Evolutionary conservation across 2,329 filamentous ascomycete genomes (phyloP).

Genomic region (Scedosporium boydii): DNA sequence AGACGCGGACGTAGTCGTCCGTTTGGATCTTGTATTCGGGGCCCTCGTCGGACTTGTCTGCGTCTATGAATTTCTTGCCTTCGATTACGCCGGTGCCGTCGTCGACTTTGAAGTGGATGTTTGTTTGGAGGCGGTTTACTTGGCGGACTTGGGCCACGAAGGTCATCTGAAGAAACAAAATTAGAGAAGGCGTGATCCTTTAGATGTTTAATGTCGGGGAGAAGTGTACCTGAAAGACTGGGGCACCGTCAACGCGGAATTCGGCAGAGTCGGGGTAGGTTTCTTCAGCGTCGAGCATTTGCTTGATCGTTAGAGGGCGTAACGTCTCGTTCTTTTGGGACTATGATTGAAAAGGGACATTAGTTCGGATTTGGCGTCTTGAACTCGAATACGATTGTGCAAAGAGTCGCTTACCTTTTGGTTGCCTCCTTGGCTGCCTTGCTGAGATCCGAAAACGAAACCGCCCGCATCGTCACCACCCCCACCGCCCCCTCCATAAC

Average conservation of each 20-base stretch:
- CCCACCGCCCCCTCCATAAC: constrained; percentile 33
- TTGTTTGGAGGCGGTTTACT: constrained; percentile 78
- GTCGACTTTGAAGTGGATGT: constrained; percentile 86
- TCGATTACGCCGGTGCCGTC: constrained; percentile 91
- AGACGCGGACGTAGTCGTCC: constrained; percentile 77
- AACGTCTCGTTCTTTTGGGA: constrained; percentile 73
- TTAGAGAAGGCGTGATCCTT: neutral
- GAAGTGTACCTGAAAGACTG: constrained; percentile 49
- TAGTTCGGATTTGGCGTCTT: neutral
- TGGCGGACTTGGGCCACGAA: constrained; percentile 87
- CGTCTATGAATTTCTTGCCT: constrained; percentile 78
- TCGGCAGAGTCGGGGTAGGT: constrained; percentile 57
- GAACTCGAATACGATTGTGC: neutral
- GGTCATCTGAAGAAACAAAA: constrained; percentile 31
- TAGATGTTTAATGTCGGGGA: neutral
- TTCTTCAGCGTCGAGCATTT: constrained; percentile 75
- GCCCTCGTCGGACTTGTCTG: constrained; percentile 40
- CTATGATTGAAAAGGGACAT: constrained; percentile 19
- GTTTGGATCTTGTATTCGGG: constrained; percentile 48
- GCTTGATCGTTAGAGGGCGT: constrained; percentile 90
- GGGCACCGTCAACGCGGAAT: constrained; percentile 72
- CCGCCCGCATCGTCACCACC: constrained; percentile 53
- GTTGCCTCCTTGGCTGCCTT: constrained; percentile 45
- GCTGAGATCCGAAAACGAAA: constrained; percentile 51
- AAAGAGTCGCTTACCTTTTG: constrained; percentile 28